Evolutionary conservation across 352 stramenopile species (phyloP), one percentile per base, ranked within the genome.

Genomic region (Lagenidium giganteum): DNA sequence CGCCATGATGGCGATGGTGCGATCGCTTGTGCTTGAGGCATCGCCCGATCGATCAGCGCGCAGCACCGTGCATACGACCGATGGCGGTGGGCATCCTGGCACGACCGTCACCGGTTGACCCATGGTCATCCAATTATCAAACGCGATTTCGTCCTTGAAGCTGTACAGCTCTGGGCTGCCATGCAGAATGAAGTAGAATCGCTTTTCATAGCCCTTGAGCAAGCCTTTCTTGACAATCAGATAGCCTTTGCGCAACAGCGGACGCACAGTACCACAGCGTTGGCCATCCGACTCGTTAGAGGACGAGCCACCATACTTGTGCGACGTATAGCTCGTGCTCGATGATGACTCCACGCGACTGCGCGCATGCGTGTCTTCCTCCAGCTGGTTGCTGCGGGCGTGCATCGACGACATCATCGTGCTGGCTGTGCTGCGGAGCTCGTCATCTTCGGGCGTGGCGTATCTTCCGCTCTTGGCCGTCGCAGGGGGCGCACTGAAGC

Each of bases 81-180:
- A 44, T 1, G 73, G 67, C 17, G 49, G 54, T n/a, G 71, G 49
- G 20, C 60, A 51, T 36, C 33, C 42, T 18, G 18, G 46, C 57
- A 38, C 39, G 42, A 37, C 41, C 4, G 66, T 65, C 36, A 81
- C 47, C 21, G 66, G 42, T 37, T 69, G 62, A 14, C 68, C 71
- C 5, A 64, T 78, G 2, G 61, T 54, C 44, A 70, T 42, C 77
- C 77, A 89, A 22, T 79, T 47, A 22, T 58, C 68, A 51, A 89
- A 89, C 17, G 59, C 64, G 35, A 57, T 67, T 51, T 89, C 69
- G 44, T 87, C 71, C 53, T 74, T 77, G 57, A 70, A 86, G 18
- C 50, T 59, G 50, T 68, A 89, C 9, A 89, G 45, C 22, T 84
- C 67, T 1, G 73, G 30, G 21, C 27, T 57, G 13, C 42, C 25